These are phyloP conservation scores for Neurospora sp. DNA, from an alignment of 2,329 filamentous ascomycete species.

Conservation along the genomic window DNA sequence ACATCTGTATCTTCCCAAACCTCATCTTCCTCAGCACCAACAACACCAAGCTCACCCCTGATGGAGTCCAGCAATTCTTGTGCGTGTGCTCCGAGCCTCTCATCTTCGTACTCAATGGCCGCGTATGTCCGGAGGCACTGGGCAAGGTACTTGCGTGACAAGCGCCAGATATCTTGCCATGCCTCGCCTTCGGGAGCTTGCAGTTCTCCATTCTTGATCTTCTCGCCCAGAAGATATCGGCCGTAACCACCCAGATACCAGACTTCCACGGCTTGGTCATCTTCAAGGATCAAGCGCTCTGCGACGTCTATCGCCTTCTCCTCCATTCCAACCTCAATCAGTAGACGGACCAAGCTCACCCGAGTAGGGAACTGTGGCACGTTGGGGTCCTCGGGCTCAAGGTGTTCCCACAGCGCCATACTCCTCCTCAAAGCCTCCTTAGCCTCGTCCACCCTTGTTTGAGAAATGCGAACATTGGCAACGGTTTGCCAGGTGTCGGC, in stretches of 20 bases:
- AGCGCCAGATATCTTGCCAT: slow-evolving; percentile 56
- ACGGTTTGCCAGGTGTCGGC: slow-evolving; percentile 93
- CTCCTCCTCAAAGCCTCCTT: slow-evolving; percentile 68
- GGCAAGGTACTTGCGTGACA: slow-evolving; percentile 73
- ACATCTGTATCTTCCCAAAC: slow-evolving; percentile 40
- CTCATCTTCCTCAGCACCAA: slow-evolving; percentile 38
- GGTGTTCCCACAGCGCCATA: slow-evolving; percentile 71
- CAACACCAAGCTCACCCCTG: slow-evolving; percentile 54
- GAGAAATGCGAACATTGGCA: slow-evolving; percentile 87
- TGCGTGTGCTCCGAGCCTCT: slow-evolving; percentile 65
- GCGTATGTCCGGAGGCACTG: slow-evolving; percentile 74
- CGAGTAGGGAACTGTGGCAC: slow-evolving; percentile 81
- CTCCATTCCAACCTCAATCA: slow-evolving; percentile 87
- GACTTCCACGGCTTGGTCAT: slow-evolving; percentile 88
- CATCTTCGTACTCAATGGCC: slow-evolving; percentile 75
- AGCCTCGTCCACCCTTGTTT: slow-evolving; percentile 70
- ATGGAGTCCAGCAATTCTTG: slow-evolving; percentile 58
- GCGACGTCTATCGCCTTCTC: slow-evolving; percentile 76
- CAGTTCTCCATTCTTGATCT: slow-evolving; percentile 39
- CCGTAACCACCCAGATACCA: slow-evolving; percentile 98
- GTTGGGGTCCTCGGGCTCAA: slow-evolving; percentile 59
- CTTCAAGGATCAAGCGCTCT: slow-evolving; percentile 74
- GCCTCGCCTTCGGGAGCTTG: slow-evolving; percentile 30
- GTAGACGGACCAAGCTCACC: slow-evolving; percentile 71
- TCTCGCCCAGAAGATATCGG: slow-evolving; percentile 68